phyloP scores from a whole-genome alignment of 2,329 filamentous ascomycete species.

The Verticillium tricorpus region DNA sequence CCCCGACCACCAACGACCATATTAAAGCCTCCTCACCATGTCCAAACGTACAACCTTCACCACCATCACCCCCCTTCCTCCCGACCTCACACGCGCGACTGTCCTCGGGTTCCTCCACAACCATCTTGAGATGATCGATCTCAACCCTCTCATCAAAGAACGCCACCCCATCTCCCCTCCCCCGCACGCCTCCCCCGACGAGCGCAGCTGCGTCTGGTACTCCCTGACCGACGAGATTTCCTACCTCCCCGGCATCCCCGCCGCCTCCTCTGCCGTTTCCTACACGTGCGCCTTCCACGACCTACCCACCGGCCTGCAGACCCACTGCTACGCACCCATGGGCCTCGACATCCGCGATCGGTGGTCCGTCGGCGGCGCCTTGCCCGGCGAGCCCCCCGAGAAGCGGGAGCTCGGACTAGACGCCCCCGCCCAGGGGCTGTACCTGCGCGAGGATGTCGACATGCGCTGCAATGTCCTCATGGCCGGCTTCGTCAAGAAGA shows the following conservation, averaged over 20 bases:
- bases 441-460: constrained; percentile 80
- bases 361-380: constrained; percentile 70
- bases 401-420: constrained; percentile 62
- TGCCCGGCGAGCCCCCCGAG: constrained; percentile 65
- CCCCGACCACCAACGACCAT: not conserved
- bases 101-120: constrained; percentile 73
- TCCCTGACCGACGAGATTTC: constrained; percentile 71
- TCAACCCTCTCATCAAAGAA: constrained; percentile 78
- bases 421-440: constrained; percentile 65
- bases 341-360: constrained; percentile 74
- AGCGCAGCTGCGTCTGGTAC: constrained; percentile 73
- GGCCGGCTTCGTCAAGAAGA: constrained; percentile 74
- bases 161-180: constrained; percentile 66
- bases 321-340: constrained; percentile 78
- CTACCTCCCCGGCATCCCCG: constrained; percentile 61
- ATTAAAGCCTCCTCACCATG: constrained; percentile 40
- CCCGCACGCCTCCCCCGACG: constrained; percentile 61
- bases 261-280: constrained; percentile 61
- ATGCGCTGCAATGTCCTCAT: constrained; percentile 77
- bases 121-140: constrained; percentile 78
- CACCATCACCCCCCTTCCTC: constrained; percentile 71
- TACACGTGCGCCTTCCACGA: constrained; percentile 82
- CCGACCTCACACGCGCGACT: constrained; percentile 61
- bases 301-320: constrained; percentile 67
- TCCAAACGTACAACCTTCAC: constrained; percentile 70